A percentile compares a stretch with the other conserved stretches of the same genome.
Evolutionary conservation across 2,329 filamentous ascomycete species (phyloP).

Genomic region (Aspergillus cejpii): DNA sequence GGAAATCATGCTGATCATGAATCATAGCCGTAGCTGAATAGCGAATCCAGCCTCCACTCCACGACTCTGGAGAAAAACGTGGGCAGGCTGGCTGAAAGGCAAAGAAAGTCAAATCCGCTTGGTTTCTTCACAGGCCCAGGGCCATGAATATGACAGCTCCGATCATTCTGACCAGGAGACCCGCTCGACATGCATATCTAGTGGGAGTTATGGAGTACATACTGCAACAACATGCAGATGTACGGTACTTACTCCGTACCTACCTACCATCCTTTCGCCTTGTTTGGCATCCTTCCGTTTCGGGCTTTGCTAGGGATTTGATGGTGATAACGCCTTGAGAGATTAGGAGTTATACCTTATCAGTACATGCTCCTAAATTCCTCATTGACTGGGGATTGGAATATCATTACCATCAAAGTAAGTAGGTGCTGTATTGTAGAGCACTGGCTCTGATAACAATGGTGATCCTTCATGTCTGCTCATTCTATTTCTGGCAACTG

Average conservation of each 20-base stretch:
- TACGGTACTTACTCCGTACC: too few relatives aligned
- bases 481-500: conserved; percentile 5
- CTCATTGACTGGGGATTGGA: too few relatives aligned
- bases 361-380: too few relatives aligned
- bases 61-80: neutral
- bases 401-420: too few relatives aligned
- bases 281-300: neutral
- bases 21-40: too few relatives aligned
- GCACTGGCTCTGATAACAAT: too few relatives aligned
- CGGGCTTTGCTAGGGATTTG: neutral
- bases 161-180: conserved; percentile 13
- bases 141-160: conserved; percentile 29
- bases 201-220: neutral
- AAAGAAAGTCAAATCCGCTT: conserved; percentile 5
- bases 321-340: neutral
- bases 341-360: too few relatives aligned
- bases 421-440: too few relatives aligned
- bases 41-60: too few relatives aligned
- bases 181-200: conserved; percentile 2
- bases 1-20: too few relatives aligned
- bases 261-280: neutral
- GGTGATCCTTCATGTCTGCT: neutral
- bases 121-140: conserved; percentile 11
- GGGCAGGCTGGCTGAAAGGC: neutral
- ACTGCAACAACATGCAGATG: neutral